Base-by-base conservation (phyloP, 768 basidiomycete genomes). In the Kondoa malvinella region DNA sequence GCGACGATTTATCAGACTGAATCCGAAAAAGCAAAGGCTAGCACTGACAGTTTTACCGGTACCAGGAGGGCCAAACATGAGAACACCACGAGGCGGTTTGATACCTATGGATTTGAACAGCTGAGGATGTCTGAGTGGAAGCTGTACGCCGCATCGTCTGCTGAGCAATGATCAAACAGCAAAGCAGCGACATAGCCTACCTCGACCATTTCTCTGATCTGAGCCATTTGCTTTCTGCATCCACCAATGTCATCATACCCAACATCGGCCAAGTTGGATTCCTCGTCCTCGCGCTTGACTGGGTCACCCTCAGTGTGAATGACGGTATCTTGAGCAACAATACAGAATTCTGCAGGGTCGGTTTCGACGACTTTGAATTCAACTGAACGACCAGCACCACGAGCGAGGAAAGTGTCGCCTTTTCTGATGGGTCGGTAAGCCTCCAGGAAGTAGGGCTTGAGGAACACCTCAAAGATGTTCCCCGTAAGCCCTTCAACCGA, bases 61-160 rank as follows among this genome's bases (percentile, higher is more conserved):
- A 82, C 95, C 95, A 34, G 94, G 94, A 71, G 94, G 94, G 67
- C 94, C 94, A 76, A 84, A 99, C 90, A 99, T 87, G 72, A 99
- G 86, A 75, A 99, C 92, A 83, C 94, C 94, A 73, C 94, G 87
- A 27, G 94, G 94, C 33, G 95, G 95, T 78, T 97, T 99, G 84
- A 99, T 99, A 84, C 95, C 95, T 76, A 99, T 99, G 29, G 92
- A 92, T 77, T 99, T 99, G 87, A 97, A 99, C 16, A 99, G 84
- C 79, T 97, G 92, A 57, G 95, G 95, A 79, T 99, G 95, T 68
- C 95, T 91, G 57, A 97, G 83, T 33, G 95, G 95, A 1, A 99
- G 82, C 78, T 50, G 40, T 8, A 8, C 12, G 40, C 8, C 8
- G 21, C 12, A 50, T 50, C 12, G n/a, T n/a, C n/a, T n/a, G n/a